Evolutionary conservation across 257 asterid species (phyloP).

Genomic region (Vinca minor): DNA sequence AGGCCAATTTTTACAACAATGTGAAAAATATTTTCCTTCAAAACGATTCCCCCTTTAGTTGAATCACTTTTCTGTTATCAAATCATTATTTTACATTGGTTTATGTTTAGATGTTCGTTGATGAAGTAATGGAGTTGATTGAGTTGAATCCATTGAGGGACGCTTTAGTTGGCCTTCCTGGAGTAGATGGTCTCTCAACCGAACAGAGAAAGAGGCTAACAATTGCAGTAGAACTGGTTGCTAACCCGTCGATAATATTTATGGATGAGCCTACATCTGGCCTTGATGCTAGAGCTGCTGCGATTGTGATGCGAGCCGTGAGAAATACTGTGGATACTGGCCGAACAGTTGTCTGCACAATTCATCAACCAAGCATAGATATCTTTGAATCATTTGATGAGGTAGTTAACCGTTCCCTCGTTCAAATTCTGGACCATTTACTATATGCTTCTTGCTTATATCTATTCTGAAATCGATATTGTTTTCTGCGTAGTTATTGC

Average conservation of each 20-base stretch:
- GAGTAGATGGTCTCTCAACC: constrained; percentile 70
- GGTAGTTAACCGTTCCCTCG: constrained; percentile 19
- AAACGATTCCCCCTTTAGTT: not conserved
- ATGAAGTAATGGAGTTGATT: constrained; percentile 74
- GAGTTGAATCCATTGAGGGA: constrained; percentile 57
- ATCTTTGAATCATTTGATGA: constrained; percentile 77
- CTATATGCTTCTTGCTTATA: not conserved
- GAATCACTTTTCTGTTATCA: not conserved
- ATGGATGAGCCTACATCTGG: constrained; percentile 89
- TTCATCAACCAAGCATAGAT: constrained; percentile 79
- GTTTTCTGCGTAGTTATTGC: constrained; percentile 35
- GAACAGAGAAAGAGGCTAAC: constrained; percentile 79
- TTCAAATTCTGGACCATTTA: not conserved
- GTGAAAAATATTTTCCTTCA: not conserved
- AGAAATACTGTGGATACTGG: constrained; percentile 75
- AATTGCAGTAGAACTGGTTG: constrained; percentile 69
- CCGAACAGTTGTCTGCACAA: constrained; percentile 71
- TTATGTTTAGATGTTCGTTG: constrained; percentile 66
- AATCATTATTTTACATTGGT: too few species aligned
- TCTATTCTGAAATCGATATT: constrained; percentile 5
- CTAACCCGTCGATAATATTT: constrained; percentile 72
- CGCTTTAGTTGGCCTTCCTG: constrained; percentile 77
- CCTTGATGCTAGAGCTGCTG: constrained; percentile 85
- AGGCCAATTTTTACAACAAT: too few species aligned
- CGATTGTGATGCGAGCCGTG: constrained; percentile 69